Percentiles rank a stretch among this genome's conserved stretches.
Conservation (phyloP, 768 basidiomycete genomes). For the Rubroboletus pulcherrimus region DNA sequence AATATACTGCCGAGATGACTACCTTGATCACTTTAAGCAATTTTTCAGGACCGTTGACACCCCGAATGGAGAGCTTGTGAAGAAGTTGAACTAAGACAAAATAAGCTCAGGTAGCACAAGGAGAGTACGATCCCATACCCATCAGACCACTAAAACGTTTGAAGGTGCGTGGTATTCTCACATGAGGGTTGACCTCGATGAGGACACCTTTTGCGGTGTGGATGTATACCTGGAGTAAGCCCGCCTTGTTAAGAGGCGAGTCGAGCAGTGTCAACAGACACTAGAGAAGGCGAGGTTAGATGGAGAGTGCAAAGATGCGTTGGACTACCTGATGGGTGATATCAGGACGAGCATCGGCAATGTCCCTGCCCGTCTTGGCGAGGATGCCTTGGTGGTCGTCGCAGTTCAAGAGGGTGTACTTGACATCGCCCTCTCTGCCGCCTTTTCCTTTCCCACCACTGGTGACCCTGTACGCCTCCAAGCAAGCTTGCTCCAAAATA, state of each 20-base stretch:
- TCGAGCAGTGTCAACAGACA: conserved; percentile 95
- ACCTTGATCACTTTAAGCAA: conserved; percentile 96
- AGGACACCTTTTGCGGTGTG: conserved; percentile 95
- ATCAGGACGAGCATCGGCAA: conserved; percentile 98
- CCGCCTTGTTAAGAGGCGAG: conserved; percentile 97
- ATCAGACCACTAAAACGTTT: conserved; percentile 98
- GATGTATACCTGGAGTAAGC: conserved; percentile 94
- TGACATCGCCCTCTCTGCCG: conserved; percentile 70
- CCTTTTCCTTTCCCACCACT: conserved; percentile 50
- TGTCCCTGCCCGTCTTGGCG: conserved; percentile 96
- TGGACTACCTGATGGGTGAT: conserved; percentile 91
- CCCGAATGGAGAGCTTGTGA: conserved; percentile 92
- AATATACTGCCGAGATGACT: conserved; percentile 13
- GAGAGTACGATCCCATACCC: conserved; percentile 53
- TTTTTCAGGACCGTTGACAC: conserved; percentile 96
- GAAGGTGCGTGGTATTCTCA: conserved; percentile 96
- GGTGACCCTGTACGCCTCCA: conserved; percentile 90
- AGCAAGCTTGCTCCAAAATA: conserved; percentile 88
- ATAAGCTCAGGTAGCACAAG: not conserved
- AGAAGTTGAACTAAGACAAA: conserved; percentile 79
- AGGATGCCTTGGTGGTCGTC: conserved; percentile 99
- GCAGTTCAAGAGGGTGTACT: conserved; percentile 95
- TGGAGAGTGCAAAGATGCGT: not conserved
- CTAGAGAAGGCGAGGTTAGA: conserved; percentile 39
- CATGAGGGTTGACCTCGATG: conserved; percentile 97